Conservation (phyloP, 371 early-diverging fungal species). For the Chytridium lagenaria region DNA sequence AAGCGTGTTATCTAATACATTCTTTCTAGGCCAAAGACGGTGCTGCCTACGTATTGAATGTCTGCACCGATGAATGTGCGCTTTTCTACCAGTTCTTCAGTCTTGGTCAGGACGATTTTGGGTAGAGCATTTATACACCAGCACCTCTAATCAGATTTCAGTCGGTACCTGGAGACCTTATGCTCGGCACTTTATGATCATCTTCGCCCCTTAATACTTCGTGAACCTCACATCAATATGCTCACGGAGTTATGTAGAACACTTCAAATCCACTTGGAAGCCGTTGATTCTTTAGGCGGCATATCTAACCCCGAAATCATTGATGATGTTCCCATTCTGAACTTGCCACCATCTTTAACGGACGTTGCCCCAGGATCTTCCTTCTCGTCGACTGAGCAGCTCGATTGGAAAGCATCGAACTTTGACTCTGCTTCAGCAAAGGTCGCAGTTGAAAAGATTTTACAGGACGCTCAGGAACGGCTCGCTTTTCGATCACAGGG, state of each 20-base stretch:
- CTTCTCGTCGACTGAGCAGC: not conserved
- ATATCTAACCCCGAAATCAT: conserved; percentile 25
- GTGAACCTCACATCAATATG: conserved; percentile 75
- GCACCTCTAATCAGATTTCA: conserved; percentile 34
- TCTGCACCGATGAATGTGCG: conserved; percentile 81
- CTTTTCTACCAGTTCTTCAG: conserved; percentile 80
- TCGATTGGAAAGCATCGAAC: not conserved
- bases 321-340: not conserved
- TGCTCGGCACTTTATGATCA: conserved; percentile 75
- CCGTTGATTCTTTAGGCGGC: conserved; percentile 47
- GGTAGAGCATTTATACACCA: conserved; percentile 44
- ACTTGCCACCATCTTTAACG: not conserved
- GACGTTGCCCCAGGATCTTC: not conserved
- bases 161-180: conserved; percentile 69
- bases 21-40: too few species aligned
- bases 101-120: conserved; percentile 65
- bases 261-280: conserved; percentile 64
- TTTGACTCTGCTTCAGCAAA: conserved; percentile 35
- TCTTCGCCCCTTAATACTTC: conserved; percentile 84
- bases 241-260: conserved; percentile 84
- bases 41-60: conserved; percentile 76
- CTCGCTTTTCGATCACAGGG: conserved; percentile 85
- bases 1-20: too few species aligned
- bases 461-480: conserved; percentile 84
- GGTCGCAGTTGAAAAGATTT: conserved; percentile 67